phyloP scores from a whole-genome alignment of 2,329 filamentous ascomycete species.

The Penicillium brevicompactum region DNA sequence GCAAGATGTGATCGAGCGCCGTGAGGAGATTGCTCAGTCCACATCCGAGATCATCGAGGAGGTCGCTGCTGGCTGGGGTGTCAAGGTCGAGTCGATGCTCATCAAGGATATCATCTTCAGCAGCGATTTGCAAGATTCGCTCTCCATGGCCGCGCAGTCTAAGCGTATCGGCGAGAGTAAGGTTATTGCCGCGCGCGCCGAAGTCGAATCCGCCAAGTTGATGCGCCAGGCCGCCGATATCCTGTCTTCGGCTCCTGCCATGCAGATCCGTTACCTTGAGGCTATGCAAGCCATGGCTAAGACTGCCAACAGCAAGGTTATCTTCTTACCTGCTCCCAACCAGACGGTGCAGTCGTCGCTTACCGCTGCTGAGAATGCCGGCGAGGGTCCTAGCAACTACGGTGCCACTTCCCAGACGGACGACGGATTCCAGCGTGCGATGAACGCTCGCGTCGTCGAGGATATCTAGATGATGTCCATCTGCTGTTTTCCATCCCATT shows the following conservation, averaged over 20 bases:
- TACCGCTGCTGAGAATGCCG: constrained; percentile 52
- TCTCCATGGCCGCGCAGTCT: constrained; percentile 97
- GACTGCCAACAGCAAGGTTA: constrained; percentile 82
- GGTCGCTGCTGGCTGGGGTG: constrained; percentile 90
- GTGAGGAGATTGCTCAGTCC: constrained; percentile 92
- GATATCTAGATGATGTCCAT: constrained; percentile 64
- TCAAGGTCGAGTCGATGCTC: constrained; percentile 95
- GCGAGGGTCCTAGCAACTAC: constrained; percentile 59
- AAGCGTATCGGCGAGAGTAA: constrained; percentile 99
- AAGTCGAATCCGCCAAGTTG: constrained; percentile 93
- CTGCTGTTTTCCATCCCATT: background rate
- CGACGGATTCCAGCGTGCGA: constrained; percentile 74
- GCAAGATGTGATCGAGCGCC: constrained; percentile 97
- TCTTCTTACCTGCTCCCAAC: constrained; percentile 71
- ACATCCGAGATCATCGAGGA: constrained; percentile 98
- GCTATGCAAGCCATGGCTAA: constrained; percentile 99
- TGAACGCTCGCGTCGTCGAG: constrained; percentile 81
- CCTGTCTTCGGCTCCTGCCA: constrained; percentile 84
- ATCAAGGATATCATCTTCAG: constrained; percentile 99
- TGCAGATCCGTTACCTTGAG: constrained; percentile 98
- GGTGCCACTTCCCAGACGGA: constrained; percentile 39
- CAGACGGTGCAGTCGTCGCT: constrained; percentile 59
- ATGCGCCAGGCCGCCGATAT: constrained; percentile 88
- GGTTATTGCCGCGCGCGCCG: constrained; percentile 94
- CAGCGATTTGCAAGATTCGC: constrained; percentile 89